Evolutionary conservation across 2,329 filamentous ascomycete species (phyloP), one percentile per base, ranked within the genome.

Genomic region (Phyllosticta citrichinensis): DNA sequence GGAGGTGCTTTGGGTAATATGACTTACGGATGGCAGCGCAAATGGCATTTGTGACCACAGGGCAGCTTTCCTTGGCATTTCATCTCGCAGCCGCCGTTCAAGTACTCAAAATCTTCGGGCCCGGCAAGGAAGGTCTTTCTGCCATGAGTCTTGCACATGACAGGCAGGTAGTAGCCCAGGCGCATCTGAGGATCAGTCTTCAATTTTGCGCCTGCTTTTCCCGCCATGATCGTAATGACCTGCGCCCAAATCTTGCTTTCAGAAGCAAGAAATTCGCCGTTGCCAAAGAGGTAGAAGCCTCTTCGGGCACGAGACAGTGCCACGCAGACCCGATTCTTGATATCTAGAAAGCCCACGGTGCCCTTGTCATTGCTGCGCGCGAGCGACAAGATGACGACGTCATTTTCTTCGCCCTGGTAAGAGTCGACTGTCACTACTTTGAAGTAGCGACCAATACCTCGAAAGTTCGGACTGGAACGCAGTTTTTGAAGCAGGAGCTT

Each of bases 331-430:
- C 84, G 78, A 64, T 87, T 86, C 40, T 79, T 77, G 12, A 87
- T 84, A 1, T 81, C 78, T 1, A 96, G 77, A 66, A 96, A 97
- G 0, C 92, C 92, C 30, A 91, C 86, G 0, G 77, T 76, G 4
- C 75, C 68, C 1, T 75, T 67, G 1, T 69, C 65, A 40, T 87
- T 87, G 64, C 87, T 91, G 52, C 92, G 83, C 2, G 94, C 91
- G 0, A 96, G 76, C 0, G 91, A 96, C 0, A 96, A 76, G 1
- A 96, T 70, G 10, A 97, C 80, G 9, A 96, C 79, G 24, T 92
- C 88, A 64, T 96, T 96, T 70, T 96, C 91, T 67, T 96, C 91
- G 12, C 91, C 91, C 71, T 96, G 91, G 68, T 93, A 96, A 0
- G 88, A 89, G 68, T 96, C 92, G 0, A 97, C 89, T 0, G 91